Evolutionary conservation across 176 grass and related monocot genomes (phyloP), one percentile per base, ranked within the genome.

Genomic region (Lolium perenne): DNA sequence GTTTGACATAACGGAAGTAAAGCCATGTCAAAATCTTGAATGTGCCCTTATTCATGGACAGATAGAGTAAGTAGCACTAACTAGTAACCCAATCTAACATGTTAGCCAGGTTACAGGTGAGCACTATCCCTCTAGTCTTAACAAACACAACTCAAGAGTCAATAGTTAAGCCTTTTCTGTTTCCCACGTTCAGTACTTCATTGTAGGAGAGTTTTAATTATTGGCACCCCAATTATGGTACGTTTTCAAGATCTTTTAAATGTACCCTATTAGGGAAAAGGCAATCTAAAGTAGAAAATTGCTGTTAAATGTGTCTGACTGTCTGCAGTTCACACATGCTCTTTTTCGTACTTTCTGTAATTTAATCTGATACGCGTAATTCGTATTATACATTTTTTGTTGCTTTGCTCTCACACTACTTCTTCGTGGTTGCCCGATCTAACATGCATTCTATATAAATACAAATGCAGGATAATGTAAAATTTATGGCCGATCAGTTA

Each of bases 381-480:
- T 58, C 56, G 8, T 58, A 58, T 58, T 58, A 20, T 35, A 35
- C 32, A 35, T 35, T 35, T 74, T 80, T 32, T 71, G 35, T 71
- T 86, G 11, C n/a, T 83, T 83, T 51, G 35, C 6, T 79, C 83
- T 79, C 62, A 38, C 47, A 67, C 18, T 71, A 41, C 25, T 23
- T 50, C 72, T 58, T 46, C 58, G 22, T 89, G 61, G 40, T 35
- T 49, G 10, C 20, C 41, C 80, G 74, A 77, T 74, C 32, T 79
- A 48, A 50, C 17, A 65, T 40, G 32, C 20, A 65, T 83, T 80
- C 70, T 14, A 14, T 51, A 58, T 68, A 32, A 79, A 86, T 22
- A 64, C 60, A 64, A 80, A 74, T 89, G 62, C 78, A 98, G 95
- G 93, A 93, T 58, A 71, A 88, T 84, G 90, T 89, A 25, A 85